Percentiles rank a stretch among this genome's conserved stretches.
phyloP scores from a whole-genome alignment of 1,284 basidiomycete genomes.

The Porodaedalea pini region DNA sequence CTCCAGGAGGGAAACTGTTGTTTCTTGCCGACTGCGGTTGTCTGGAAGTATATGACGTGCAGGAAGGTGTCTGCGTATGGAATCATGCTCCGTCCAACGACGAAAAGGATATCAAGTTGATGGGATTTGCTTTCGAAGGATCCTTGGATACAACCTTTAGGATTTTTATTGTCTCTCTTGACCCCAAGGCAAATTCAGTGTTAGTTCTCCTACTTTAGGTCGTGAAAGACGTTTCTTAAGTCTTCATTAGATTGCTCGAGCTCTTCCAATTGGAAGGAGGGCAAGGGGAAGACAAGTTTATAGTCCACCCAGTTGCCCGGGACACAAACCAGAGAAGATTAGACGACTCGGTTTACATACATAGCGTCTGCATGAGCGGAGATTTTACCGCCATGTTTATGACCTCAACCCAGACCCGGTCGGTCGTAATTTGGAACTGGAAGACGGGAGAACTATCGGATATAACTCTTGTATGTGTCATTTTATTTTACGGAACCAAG shows the following conservation, averaged over 20 bases:
- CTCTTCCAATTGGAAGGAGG: not conserved
- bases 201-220: not conserved
- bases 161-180: not conserved
- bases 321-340: not conserved
- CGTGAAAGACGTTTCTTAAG: no score
- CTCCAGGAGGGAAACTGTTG: no score
- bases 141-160: no score
- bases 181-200: not conserved
- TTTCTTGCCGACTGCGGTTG: no score
- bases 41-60: not conserved
- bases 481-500: no score
- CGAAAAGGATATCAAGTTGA: not conserved
- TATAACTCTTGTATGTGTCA: not conserved
- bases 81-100: not conserved
- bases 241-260: not conserved
- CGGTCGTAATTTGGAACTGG: conserved; percentile 1
- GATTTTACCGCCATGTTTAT: not conserved
- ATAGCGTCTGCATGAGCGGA: not conserved
- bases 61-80: not conserved
- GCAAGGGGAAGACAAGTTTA: not conserved
- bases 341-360: not conserved
- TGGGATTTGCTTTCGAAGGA: not conserved
- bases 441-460: not conserved
- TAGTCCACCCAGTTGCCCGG: not conserved
- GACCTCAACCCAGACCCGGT: not conserved